Evolutionary conservation across 768 basidiomycete species (phyloP), one percentile per base, ranked within the genome.

Genomic region (Auricularia auricula-judae): DNA sequence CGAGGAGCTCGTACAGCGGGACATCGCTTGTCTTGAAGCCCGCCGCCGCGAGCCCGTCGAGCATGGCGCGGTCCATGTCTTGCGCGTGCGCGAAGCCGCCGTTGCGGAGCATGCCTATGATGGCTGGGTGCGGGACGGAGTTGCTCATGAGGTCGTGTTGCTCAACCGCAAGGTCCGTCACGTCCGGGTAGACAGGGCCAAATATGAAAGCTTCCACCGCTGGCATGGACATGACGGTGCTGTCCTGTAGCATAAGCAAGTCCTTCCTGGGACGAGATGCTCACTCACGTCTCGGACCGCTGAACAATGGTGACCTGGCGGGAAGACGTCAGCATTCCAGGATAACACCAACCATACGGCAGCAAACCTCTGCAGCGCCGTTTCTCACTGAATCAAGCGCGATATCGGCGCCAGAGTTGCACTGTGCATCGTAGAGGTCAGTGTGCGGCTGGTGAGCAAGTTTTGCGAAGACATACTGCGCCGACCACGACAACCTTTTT

Each of bases 391-490:
- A 18, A 21, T 51, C 62, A n/a, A 59, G 62, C 11, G 51, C 62
- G 7, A 66, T 66, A 44, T 66, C 65, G n/a, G 65, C 51, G 21
- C 36, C 65, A 5, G 53, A 56, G 11, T 66, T 47, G 21, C 65
- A 51, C 47, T 51, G 47, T 18, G 18, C 11, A 18, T 44, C 43
- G 43, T 44, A 10, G 10, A 10, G 18, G 43, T 18, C 10, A 10
- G 29, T 29, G 29, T 29, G 29, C 29, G 29, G 29, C 29, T 29
- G 29, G 2, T 29, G 29, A 29, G 29, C 29, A 29, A 29, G 29
- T 29, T 29, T 29, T 29, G 29, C 29, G 29, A 29, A 29, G 2
- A 42, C 47, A 18, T 18, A 51, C 47, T 5, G 47, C 47, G 14
- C 47, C 47, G 16, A 51, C 47, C 5, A 51, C 47, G 18, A 51